These are phyloP conservation scores for Diplocarpon mali DNA, from an alignment of 2,329 filamentous ascomycete species.

Conservation along the genomic window DNA sequence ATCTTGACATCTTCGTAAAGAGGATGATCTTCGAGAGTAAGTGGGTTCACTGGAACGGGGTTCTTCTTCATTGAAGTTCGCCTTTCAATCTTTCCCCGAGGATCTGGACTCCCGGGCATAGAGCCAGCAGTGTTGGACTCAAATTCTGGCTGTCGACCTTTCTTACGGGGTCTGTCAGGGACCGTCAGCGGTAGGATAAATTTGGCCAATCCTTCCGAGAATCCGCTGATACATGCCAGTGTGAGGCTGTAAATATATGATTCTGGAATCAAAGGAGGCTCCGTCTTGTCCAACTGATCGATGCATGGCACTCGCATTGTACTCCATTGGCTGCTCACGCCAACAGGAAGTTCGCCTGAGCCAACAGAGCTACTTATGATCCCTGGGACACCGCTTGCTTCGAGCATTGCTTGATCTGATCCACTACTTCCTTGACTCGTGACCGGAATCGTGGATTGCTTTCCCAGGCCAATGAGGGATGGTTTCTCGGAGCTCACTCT, in stretches of 20 bases:
- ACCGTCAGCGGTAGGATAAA: conserved; percentile 88
- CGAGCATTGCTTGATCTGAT: conserved; percentile 76
- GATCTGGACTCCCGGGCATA: conserved; percentile 11
- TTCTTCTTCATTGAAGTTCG: conserved; percentile 62
- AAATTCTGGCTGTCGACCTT: conserved; percentile 21
- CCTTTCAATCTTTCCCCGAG: conserved; percentile 36
- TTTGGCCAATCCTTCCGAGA: conserved; percentile 87
- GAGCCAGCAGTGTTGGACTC: conserved; percentile 18
- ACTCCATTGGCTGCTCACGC: conserved; percentile 89
- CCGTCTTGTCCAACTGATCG: conserved; percentile 87
- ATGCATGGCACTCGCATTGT: conserved; percentile 77
- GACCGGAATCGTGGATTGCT: conserved; percentile 75
- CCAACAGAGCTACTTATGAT: conserved; percentile 68
- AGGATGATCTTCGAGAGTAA: conserved; percentile 63
- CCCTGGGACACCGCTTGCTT: conserved; percentile 77
- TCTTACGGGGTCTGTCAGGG: conserved; percentile 53
- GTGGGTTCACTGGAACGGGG: conserved; percentile 73
- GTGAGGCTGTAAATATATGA: conserved; percentile 90
- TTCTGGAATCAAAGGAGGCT: conserved; percentile 72
- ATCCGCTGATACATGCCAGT: conserved; percentile 74
- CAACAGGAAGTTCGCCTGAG: conserved; percentile 53
- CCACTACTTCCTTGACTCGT: conserved; percentile 45
- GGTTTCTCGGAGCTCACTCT: conserved; percentile 87
- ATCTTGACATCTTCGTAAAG: conserved; percentile 60
- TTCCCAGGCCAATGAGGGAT: conserved; percentile 73